A percentile compares a stretch with the other conserved stretches of the same genome.
phyloP scores from a whole-genome alignment of 495 filamentous ascomycete species.

The Hypomontagnella monticulosa region DNA sequence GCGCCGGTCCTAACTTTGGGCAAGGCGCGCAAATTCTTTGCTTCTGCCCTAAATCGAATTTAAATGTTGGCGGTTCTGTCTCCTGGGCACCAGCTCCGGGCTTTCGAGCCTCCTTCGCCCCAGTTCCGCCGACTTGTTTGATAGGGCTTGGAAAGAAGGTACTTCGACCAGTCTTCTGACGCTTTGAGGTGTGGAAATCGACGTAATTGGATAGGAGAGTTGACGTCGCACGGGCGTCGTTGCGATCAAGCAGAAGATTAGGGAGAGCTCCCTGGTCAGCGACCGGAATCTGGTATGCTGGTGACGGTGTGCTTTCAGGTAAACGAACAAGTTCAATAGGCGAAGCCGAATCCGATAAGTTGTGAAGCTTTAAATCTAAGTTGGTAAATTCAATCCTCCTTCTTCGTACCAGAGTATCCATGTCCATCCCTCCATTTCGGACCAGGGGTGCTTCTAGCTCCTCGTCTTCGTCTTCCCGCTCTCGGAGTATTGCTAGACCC shows the following conservation, averaged over 20 bases:
- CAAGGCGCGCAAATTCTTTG: constrained; percentile 17
- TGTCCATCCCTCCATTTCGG: not conserved
- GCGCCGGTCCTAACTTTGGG: constrained; percentile 10
- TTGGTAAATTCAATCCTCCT: constrained; percentile 19
- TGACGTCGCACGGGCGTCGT: constrained; percentile 35
- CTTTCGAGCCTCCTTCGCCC: not conserved
- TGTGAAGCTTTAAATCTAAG: not conserved
- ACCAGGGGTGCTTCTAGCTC: constrained; percentile 53
- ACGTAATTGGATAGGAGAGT: constrained; percentile 43
- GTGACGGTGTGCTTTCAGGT: not conserved
- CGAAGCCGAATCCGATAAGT: constrained; percentile 1
- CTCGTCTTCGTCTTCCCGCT: constrained; percentile 57
- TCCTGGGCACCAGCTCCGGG: not conserved
- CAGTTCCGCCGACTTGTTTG: not conserved
- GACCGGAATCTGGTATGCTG: not conserved
- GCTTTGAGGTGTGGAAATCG: constrained; percentile 40
- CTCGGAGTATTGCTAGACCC: constrained; percentile 62
- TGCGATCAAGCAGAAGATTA: constrained; percentile 26
- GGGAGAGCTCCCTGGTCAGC: constrained; percentile 3
- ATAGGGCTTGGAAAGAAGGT: constrained; percentile 29
- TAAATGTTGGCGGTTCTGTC: not conserved
- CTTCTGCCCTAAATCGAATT: not conserved
- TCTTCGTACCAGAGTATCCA: constrained; percentile 38
- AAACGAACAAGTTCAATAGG: constrained; percentile 14
- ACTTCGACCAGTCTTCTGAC: constrained; percentile 37